phyloP scores from a whole-genome alignment of 2,329 filamentous ascomycete genomes.

The Ophiostoma triangulosporum region DNA sequence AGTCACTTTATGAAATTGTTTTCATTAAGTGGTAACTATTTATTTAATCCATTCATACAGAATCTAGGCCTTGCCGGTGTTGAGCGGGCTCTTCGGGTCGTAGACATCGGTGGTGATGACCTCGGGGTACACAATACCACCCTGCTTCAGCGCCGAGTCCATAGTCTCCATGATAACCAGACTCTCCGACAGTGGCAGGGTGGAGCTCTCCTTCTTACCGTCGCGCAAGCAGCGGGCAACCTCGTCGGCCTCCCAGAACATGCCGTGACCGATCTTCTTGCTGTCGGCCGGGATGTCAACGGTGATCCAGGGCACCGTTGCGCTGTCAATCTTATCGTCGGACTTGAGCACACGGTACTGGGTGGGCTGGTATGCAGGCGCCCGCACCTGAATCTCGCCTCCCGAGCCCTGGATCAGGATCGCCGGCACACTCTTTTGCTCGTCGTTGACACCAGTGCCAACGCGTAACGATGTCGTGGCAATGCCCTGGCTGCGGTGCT shows the following conservation, averaged over 20 bases:
- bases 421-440: conserved; percentile 37
- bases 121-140: conserved; percentile 39
- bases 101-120: conserved; percentile 44
- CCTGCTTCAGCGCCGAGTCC: conserved; percentile 41
- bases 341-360: conserved; percentile 49
- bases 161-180: conserved; percentile 70
- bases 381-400: conserved; percentile 71
- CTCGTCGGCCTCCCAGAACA: conserved; percentile 50
- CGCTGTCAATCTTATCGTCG: conserved; percentile 15
- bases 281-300: conserved; percentile 39
- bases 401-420: conserved; percentile 69
- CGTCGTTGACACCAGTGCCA: conserved; percentile 45
- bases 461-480: conserved; percentile 54
- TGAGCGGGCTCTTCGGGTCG: conserved; percentile 47
- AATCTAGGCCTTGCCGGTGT: conserved; percentile 29
- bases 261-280: conserved; percentile 53
- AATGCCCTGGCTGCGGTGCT: conserved; percentile 55
- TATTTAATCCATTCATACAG: too few species aligned
- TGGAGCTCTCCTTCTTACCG: conserved; percentile 60
- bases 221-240: conserved; percentile 44
- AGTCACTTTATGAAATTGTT: too few species aligned
- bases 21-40: too few species aligned
- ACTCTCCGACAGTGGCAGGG: conserved; percentile 61
- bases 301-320: conserved; percentile 30
- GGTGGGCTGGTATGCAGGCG: conserved; percentile 55